Percentiles rank a stretch among this genome's conserved stretches.
These are phyloP conservation scores for Phytophthora pini DNA, from an alignment of 352 stramenopile genomes.

Conservation along the genomic window DNA sequence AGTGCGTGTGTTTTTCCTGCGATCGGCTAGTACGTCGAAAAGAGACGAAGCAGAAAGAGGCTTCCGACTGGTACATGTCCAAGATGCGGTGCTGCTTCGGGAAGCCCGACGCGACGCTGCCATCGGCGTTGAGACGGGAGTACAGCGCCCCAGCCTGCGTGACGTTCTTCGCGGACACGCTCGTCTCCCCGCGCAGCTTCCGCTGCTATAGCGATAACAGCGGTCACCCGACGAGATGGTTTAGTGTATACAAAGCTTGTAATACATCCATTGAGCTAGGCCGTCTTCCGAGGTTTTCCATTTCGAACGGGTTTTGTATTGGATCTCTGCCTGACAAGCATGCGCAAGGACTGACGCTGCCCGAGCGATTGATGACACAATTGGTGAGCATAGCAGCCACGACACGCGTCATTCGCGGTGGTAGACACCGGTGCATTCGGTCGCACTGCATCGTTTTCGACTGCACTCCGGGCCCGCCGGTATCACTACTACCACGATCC, in stretches of 20 bases:
- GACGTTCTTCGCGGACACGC: no score
- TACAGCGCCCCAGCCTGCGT: no score
- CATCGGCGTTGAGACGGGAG: no score
- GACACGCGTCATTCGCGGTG: not conserved
- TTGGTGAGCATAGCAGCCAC: not conserved
- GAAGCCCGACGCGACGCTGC: no score
- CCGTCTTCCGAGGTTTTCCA: not conserved
- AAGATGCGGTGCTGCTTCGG: no score
- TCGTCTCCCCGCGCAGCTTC: not conserved
- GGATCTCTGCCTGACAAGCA: not conserved
- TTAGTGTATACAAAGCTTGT: no score
- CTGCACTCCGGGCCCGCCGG: not conserved
- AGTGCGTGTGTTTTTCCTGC: no score
- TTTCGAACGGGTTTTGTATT: not conserved
- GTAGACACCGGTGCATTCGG: slow-evolving; percentile 1
- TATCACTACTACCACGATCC: not conserved
- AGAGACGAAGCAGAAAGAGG: no score
- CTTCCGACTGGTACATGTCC: no score
- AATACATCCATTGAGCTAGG: no score
- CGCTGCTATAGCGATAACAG: not conserved
- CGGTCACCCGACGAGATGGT: not conserved
- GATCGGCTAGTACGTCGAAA: no score
- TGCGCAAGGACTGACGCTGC: not conserved
- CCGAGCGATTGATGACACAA: not conserved
- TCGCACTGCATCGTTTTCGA: slow-evolving; percentile 8